A percentile compares a stretch with the other conserved stretches of the same genome.
Conservation (phyloP, 2,329 filamentous ascomycete genomes). For the Claviceps spartinae region DNA sequence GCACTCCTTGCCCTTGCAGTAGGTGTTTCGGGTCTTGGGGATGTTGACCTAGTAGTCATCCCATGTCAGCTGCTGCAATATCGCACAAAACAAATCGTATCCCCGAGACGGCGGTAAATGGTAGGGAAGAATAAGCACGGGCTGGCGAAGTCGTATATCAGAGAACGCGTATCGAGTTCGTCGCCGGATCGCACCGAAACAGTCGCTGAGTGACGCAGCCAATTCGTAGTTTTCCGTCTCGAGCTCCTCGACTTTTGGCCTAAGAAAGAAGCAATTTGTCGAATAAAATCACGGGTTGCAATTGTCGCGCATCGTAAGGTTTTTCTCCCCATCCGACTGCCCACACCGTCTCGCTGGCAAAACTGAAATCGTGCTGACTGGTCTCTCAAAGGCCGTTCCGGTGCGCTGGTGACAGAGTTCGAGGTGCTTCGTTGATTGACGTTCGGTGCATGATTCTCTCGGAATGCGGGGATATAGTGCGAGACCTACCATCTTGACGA, state of each 20-base stretch:
- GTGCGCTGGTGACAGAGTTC: constrained; percentile 13
- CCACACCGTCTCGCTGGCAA: neutral
- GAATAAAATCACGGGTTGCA: neutral
- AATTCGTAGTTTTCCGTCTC: neutral
- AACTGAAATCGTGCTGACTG: neutral
- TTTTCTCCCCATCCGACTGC: neutral
- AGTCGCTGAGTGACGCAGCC: neutral
- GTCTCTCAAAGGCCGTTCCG: constrained; percentile 15
- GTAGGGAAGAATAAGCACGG: neutral
- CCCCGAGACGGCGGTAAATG: neutral
- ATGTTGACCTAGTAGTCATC: constrained; percentile 65
- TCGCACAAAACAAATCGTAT: neutral
- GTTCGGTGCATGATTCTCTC: neutral
- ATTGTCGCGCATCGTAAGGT: neutral
- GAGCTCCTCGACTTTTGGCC: neutral
- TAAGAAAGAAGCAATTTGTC: neutral
- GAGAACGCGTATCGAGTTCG: neutral
- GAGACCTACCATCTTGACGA: constrained; percentile 36
- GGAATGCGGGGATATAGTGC: constrained; percentile 8
- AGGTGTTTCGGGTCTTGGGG: constrained; percentile 94
- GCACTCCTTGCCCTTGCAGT: constrained; percentile 95
- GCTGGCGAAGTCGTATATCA: neutral
- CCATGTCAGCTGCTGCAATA: constrained; percentile 4
- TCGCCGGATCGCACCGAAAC: neutral
- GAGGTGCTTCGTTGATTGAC: constrained; percentile 1